Evolutionary conservation across 2,329 filamentous ascomycete genomes (phyloP), one percentile per base, ranked within the genome.

Genomic region (Verticillium albo-atrum): DNA sequence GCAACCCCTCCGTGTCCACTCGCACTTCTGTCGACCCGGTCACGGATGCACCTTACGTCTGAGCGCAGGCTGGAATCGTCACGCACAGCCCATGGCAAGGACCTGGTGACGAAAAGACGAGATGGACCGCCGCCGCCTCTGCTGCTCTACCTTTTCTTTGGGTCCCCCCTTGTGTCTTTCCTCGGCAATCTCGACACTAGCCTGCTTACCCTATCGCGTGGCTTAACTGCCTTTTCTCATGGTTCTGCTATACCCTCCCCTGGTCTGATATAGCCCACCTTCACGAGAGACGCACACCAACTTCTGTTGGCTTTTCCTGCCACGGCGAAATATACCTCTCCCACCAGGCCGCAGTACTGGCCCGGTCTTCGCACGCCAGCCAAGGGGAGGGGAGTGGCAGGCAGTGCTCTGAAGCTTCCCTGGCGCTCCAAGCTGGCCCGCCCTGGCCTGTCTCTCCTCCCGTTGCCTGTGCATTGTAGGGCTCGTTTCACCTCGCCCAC

Each of bases 401-500:
- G 37, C 9, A 47, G 37, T 23, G n/a, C 37, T 23, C n/a, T 20
- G 37, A 12, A 20, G 37, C 37, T 47, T 47, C 6, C 37, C n/a
- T 20, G 6, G n/a, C 37, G 37, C 37, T 25, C 7, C n/a, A 47
- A 47, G 37, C 37, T 47, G 37, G 2, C 20, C 37, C 37, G 2
- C 20, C 37, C 37, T 23, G n/a, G n/a, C 37, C n/a, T 10, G 5
- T 23, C 10, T 23, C 37, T 14, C n/a, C 20, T 47, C 37, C 37
- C 37, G 20, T 23, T 25, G 37, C 69, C 74, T 71, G 68, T 70
- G 74, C 74, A 76, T 76, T 72, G 74, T 72, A 73, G 69, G 69
- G 68, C 69, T 71, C 70, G 77, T 79, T 79, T 79, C 77, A 79
- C 67, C 70, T 73, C 67, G 69, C 72, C 63, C 35, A 4, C 15